These are phyloP conservation scores for Backusella tuberculispora DNA, from an alignment of 192 early-diverging fungal genomes.

Conservation along the genomic window DNA sequence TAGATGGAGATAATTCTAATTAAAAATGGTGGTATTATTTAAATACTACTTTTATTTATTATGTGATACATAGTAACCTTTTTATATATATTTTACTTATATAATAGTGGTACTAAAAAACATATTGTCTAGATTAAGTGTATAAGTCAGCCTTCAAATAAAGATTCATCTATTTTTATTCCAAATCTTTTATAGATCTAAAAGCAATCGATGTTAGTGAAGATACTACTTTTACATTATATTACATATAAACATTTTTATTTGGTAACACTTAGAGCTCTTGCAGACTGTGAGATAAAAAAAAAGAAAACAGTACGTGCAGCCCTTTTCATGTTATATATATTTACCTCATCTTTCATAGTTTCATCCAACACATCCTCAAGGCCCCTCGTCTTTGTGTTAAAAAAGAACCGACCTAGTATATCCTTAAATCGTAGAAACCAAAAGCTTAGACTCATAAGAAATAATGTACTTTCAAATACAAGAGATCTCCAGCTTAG, in stretches of 20 bases:
- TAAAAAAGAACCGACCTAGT: slow-evolving; percentile 40
- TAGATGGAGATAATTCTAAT: no score
- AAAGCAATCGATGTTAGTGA: not conserved
- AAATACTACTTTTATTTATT: no score
- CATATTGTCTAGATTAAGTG: not conserved
- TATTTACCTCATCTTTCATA: slow-evolving; percentile 56
- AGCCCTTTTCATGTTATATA: not conserved
- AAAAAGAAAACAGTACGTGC: no score
- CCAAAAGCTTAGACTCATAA: slow-evolving; percentile 66
- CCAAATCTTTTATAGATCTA: slow-evolving; percentile 77
- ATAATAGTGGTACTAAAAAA: not conserved
- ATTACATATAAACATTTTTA: not conserved
- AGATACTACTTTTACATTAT: not conserved
- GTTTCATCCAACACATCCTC: slow-evolving; percentile 78
- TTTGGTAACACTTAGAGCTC: not conserved
- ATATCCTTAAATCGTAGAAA: slow-evolving; percentile 47
- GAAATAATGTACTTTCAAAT: slow-evolving; percentile 61
- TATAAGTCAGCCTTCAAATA: slow-evolving; percentile 69
- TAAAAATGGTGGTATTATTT: no score
- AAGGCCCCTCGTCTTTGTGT: slow-evolving; percentile 54
- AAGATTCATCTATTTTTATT: slow-evolving; percentile 71
- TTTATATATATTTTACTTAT: not conserved
- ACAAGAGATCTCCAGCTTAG: slow-evolving; percentile 32
- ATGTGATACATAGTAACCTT: no score
- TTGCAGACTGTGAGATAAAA: no score